Conservation (phyloP, 352 stramenopile species). For the Blastocystis sp. region DNA sequence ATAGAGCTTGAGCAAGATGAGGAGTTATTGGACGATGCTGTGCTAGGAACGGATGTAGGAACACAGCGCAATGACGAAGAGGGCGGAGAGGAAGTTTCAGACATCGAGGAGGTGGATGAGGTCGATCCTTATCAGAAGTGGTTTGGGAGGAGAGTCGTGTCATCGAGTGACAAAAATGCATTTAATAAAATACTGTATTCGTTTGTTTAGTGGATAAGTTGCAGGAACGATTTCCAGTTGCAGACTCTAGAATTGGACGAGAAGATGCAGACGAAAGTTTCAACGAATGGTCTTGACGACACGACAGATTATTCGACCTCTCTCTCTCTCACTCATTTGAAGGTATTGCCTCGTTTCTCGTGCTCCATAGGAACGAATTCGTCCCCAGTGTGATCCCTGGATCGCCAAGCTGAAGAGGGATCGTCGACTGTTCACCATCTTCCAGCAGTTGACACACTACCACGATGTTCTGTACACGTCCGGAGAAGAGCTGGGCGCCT, state of each 20-base stretch:
- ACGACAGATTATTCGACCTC: background rate
- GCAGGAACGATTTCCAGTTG: background rate
- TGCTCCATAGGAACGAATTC: background rate
- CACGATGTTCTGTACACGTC: conserved; percentile 27
- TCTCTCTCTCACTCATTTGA: background rate
- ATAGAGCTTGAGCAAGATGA: background rate
- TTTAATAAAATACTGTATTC: background rate
- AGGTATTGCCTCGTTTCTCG: background rate
- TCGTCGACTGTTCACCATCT: background rate
- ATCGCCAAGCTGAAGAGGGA: background rate
- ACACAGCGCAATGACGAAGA: conserved; percentile 6
- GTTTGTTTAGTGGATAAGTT: background rate
- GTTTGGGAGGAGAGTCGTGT: background rate
- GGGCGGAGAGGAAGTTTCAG: background rate
- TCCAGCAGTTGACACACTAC: conserved; percentile 33
- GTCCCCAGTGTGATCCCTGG: background rate
- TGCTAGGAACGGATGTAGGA: background rate
- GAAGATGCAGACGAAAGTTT: conserved; percentile 1
- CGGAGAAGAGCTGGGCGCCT: background rate
- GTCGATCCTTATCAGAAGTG: conserved; percentile 30
- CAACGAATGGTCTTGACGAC: conserved; percentile 11
- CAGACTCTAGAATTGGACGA: background rate
- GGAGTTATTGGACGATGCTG: background rate
- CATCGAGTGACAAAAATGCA: background rate
- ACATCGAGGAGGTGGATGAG: background rate